Evolutionary conservation across 225 moss, liverwort and hornwort species (phyloP).

Genomic region (Climacium dendroides): DNA sequence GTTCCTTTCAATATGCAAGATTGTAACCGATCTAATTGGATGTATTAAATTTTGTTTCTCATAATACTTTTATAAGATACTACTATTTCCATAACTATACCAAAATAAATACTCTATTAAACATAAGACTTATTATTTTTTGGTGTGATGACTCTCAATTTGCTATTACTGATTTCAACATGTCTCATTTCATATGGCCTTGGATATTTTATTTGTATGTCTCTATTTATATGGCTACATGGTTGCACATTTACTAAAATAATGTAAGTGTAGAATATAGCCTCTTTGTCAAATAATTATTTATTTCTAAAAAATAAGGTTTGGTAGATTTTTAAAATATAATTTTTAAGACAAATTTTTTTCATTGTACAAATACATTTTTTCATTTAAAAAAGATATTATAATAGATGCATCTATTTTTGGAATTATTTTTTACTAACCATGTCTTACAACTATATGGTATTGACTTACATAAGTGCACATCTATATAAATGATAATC

Average conservation of each 20-base stretch:
- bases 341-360: not conserved
- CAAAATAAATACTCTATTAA: not conserved
- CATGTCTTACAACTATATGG: not conserved
- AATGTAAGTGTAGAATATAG: accelerated
- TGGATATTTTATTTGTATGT: not conserved
- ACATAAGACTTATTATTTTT: not conserved
- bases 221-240: not conserved
- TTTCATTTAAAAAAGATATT: not conserved
- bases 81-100: too few species aligned
- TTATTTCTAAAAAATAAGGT: too few species aligned
- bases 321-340: not conserved
- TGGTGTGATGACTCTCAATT: accelerated
- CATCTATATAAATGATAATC: not conserved
- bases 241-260: not conserved
- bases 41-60: not conserved
- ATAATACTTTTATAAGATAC: not conserved
- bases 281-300: not conserved
- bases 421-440: not conserved
- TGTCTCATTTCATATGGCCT: too few species aligned
- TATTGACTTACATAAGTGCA: not conserved
- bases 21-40: not conserved
- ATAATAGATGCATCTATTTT: accelerated
- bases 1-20: not conserved
- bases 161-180: not conserved
- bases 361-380: not conserved